phyloP scores from a whole-genome alignment of 2,329 filamentous ascomycete genomes.

The Erysiphe pisi region DNA sequence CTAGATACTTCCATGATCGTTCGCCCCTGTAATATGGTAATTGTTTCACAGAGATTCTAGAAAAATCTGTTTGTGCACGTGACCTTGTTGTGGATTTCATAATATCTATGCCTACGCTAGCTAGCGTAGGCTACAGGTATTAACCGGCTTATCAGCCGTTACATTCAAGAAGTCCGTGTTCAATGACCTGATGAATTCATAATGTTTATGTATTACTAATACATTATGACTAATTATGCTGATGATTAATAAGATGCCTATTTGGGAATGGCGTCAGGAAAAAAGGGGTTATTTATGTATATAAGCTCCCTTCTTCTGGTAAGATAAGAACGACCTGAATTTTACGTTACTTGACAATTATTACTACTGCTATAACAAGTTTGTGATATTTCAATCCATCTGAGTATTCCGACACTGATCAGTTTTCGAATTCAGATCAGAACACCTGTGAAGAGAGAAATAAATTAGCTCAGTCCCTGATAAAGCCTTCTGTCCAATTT shows the following conservation, averaged over 20 bases:
- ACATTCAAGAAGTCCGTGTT: too few species aligned
- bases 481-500: not conserved
- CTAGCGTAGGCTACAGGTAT: too few species aligned
- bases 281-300: not conserved
- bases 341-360: not conserved
- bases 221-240: not conserved
- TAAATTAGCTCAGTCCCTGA: conserved; percentile 17
- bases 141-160: too few species aligned
- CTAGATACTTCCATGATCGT: too few species aligned
- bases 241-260: not conserved
- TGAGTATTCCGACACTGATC: not conserved
- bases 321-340: not conserved
- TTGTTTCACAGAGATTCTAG: too few species aligned
- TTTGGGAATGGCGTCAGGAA: not conserved
- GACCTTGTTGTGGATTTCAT: too few species aligned
- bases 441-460: conserved; percentile 17
- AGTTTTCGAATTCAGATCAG: not conserved
- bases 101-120: too few species aligned
- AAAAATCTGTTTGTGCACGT: too few species aligned
- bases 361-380: not conserved
- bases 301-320: not conserved
- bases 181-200: too few species aligned
- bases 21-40: too few species aligned
- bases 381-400: not conserved
- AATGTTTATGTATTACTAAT: not conserved